These are phyloP conservation scores for Neotropicomus parvogracilis DNA, from an alignment of 1,284 basidiomycete genomes.

Conservation along the genomic window DNA sequence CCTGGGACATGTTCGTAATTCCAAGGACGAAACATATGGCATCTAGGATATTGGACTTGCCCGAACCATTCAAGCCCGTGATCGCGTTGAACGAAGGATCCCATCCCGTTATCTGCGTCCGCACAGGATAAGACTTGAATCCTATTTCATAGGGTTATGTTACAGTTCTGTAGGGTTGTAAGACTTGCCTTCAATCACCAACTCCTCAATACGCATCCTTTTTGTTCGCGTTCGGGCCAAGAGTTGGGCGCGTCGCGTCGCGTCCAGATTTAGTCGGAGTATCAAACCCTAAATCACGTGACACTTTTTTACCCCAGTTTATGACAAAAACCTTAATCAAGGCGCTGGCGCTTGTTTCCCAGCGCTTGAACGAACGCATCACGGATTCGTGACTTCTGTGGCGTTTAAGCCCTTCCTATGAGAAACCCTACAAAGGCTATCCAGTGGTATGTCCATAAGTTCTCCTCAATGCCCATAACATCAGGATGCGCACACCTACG, in stretches of 20 bases:
- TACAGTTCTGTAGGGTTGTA: too few species aligned
- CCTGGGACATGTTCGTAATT: constrained; percentile 89
- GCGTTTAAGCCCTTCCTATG: background rate
- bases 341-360: constrained; percentile 3
- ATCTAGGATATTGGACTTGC: constrained; percentile 97
- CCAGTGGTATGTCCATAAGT: too few species aligned
- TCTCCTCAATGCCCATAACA: background rate
- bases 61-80: constrained; percentile 91
- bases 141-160: constrained; percentile 43
- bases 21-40: constrained; percentile 98
- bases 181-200: constrained; percentile 66
- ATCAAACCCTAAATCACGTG: constrained; percentile 15
- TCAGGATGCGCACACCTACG: background rate
- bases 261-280: constrained; percentile 30
- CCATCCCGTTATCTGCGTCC: constrained; percentile 93
- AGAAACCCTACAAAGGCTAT: background rate
- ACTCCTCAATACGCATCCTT: constrained; percentile 77
- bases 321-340: background rate
- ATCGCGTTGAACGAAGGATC: constrained; percentile 97
- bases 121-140: constrained; percentile 95
- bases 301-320: background rate
- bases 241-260: constrained; percentile 32
- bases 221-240: background rate
- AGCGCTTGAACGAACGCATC: constrained; percentile 17
- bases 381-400: background rate